Base-by-base conservation (phyloP, 352 stramenopile species). In the Phytophthora pinifolia region DNA sequence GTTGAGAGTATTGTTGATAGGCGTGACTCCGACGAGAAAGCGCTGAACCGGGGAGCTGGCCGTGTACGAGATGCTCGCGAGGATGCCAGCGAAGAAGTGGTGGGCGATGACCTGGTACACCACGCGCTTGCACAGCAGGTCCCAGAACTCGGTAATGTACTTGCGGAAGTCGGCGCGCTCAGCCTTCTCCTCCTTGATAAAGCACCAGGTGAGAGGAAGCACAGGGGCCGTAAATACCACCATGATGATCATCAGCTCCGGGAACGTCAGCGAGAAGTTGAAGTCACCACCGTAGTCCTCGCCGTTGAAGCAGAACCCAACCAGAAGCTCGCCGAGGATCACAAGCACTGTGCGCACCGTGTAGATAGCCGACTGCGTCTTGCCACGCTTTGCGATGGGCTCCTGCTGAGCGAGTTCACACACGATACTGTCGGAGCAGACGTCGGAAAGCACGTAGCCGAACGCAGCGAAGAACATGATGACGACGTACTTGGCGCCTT, bases 371-470 rank as follows among this genome's bases (percentile, higher is more conserved):
- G 62, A 76, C 81, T 87, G 74, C 3, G 74, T 85, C 36, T 72
- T 76, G 10, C 76, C 76, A 34, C 76, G 76, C 35, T 73, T 82
- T 2, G 57, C 66, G 9, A 63, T 51, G 0, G 76, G 76, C 45
- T 87, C 76, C 29, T 74, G 74, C 57, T 87, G 76, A 0, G 76
- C 75, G 8, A 83, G 59, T 37, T 85, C 74, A 13, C 76, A 75
- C 42, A 84, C 70, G 36, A 87, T 72, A 50, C 62, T 77, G 49
- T 87, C 80, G 32, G 73, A 67, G 41, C 78, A 81, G 1, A 88
- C 74, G 37, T 88, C 79, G 8, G 80, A 79, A 48, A 79, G 65
- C 29, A 89, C 71, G 59, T 89, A 90, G 22, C 79, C 79, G 34
- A 86, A 54, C 8, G 79, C 76, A 14, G 83, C 48, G 9, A 85